phyloP scores from a whole-genome alignment of 129 eudicot species.

The Heracleum sosnowskyi region DNA sequence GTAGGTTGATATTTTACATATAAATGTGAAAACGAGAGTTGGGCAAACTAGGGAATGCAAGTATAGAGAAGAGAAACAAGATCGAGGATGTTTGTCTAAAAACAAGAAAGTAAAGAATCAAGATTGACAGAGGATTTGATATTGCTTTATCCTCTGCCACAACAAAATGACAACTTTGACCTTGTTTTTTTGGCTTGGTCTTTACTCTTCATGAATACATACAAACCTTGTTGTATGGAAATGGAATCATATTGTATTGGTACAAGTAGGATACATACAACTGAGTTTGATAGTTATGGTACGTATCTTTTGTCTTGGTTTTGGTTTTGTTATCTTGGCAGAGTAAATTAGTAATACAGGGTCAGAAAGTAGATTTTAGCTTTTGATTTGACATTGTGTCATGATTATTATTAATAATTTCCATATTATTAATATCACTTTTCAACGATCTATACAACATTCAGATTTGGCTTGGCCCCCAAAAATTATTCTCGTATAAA shows the following conservation, averaged over 20 bases:
- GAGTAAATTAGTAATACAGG: not conserved
- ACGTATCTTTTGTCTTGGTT: not conserved
- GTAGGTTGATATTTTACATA: not conserved
- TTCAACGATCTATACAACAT: no score
- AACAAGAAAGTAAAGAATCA: conserved; percentile 12
- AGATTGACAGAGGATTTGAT: conserved; percentile 21
- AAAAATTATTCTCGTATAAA: no score
- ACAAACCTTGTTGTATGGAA: not conserved
- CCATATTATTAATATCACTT: not conserved
- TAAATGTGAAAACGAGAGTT: not conserved
- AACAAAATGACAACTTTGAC: conserved; percentile 10
- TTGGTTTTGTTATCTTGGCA: not conserved
- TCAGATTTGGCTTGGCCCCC: no score
- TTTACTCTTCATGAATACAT: not conserved
- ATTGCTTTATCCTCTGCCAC: conserved; percentile 2
- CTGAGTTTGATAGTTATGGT: not conserved
- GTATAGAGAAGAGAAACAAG: not conserved
- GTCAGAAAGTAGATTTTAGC: not conserved
- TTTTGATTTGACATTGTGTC: not conserved
- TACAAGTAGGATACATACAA: not conserved
- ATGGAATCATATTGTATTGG: not conserved
- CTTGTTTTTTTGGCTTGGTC: not conserved
- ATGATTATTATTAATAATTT: not conserved
- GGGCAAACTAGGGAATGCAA: not conserved
- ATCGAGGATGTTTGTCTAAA: conserved; percentile 20